Conservation (phyloP, 768 basidiomycete genomes). For the Suillus tomentosus region DNA sequence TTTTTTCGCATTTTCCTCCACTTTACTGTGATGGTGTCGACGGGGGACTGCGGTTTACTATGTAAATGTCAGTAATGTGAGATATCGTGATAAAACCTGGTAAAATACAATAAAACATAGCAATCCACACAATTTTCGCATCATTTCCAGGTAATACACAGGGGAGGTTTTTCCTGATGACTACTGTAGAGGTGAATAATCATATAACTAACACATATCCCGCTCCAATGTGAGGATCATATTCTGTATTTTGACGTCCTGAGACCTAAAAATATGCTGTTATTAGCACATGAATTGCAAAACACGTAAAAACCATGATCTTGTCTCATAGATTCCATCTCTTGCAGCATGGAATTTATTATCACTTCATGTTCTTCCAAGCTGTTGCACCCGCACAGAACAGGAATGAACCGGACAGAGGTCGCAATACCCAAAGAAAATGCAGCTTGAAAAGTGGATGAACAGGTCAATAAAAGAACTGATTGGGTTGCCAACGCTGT, state of each 20-base stretch:
- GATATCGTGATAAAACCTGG: not conserved
- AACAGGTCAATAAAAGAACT: conserved; percentile 73
- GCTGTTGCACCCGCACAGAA: conserved; percentile 5
- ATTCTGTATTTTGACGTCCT: too few relatives aligned
- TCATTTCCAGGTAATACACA: not conserved
- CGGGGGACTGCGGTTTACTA: not conserved
- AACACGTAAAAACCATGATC: too few relatives aligned
- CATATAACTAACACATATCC: too few relatives aligned
- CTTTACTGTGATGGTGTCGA: not conserved
- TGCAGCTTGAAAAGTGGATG: conserved; percentile 80
- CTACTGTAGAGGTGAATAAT: too few relatives aligned
- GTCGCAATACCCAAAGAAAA: conserved; percentile 80
- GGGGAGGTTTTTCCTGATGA: conserved; percentile 3
- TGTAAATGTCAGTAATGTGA: not conserved
- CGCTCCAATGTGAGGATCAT: too few relatives aligned
- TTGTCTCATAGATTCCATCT: too few relatives aligned
- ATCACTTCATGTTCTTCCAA: too few relatives aligned
- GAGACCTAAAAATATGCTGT: too few relatives aligned
- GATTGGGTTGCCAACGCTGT: conserved; percentile 85
- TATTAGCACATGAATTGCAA: too few relatives aligned
- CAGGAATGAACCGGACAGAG: conserved; percentile 67
- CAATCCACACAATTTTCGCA: not conserved
- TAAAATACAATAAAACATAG: not conserved
- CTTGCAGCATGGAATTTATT: too few relatives aligned
- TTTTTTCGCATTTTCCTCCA: not conserved